Evolutionary conservation across 2,329 filamentous ascomycete genomes (phyloP), one percentile per base, ranked within the genome.

Genomic region (Knufia fluminis): DNA sequence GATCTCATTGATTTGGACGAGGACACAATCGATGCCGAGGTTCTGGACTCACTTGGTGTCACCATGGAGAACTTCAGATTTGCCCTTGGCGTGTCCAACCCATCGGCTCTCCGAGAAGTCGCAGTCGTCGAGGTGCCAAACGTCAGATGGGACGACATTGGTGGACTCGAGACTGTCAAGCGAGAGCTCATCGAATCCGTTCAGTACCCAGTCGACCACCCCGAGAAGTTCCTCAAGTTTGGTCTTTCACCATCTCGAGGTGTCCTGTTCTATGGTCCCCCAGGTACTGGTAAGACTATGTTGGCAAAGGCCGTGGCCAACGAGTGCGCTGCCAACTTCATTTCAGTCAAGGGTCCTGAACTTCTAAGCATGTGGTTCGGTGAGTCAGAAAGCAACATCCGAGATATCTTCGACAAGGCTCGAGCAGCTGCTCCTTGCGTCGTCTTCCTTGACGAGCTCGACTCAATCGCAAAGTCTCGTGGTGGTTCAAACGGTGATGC

Each of bases 51-150:
- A 40, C 82, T 98, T 41, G 92, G 92, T 68, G 92, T 98, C 43
- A 98, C 92, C 54, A 97, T 97, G 88, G 92, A 98, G 71, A 98
- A 98, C 80, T 98, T 98, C 87, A 86, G 90, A 62, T 98, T 95
- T 64, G 91, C 92, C 53, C 85, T 98, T 45, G 92, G 92, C 62
- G 90, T 96, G 53, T 96, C 90, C 71, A 98, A 98, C 80, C 92
- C 92, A 62, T 97, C 92, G 57, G 92, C 92, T 59, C 88, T 98
- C 50, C 92, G 92, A 70, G 92, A 98, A 73, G 92, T 98, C 63
- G 92, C 92, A 48, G 92, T 98, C 60, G 94, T 98, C 70, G 94
- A 98, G 72, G 91, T 97, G 63, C 92, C 92, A 73, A 98, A 98
- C 68, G 90, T 96, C 59, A 89, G 91, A 71, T 98, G 92, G 92